Evolutionary conservation across 768 basidiomycete species (phyloP).

Genomic region (Boletus tylopilopsis): DNA sequence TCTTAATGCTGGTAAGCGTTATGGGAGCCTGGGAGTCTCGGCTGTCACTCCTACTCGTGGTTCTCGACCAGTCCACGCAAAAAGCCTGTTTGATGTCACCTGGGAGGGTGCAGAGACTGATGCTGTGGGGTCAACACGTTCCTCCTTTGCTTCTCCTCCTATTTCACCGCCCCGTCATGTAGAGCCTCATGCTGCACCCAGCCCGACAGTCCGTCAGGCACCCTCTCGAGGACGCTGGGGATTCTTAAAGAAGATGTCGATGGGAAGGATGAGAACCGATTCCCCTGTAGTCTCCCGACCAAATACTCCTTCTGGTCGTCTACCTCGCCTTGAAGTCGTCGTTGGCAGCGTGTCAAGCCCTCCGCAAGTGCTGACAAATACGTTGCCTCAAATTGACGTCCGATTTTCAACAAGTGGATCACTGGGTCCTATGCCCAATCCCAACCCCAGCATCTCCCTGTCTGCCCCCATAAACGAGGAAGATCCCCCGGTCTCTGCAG

Average conservation of each 20-base stretch:
- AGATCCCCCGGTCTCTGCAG: constrained; percentile 4
- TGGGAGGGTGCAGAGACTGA: constrained; percentile 30
- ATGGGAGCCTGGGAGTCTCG: constrained; percentile 61
- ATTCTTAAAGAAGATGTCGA: constrained; percentile 97
- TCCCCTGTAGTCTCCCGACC: constrained; percentile 40
- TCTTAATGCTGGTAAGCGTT: constrained; percentile 47
- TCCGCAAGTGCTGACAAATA: constrained; percentile 34
- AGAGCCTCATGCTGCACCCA: constrained; percentile 11
- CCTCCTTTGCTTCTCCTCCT: constrained; percentile 24
- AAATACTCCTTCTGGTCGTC: constrained; percentile 30
- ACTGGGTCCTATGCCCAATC: constrained; percentile 45
- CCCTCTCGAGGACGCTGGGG: constrained; percentile 71
- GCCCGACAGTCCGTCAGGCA: constrained; percentile 25
- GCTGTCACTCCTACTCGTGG: constrained; percentile 33
- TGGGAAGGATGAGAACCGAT: constrained; percentile 85
- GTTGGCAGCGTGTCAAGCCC: constrained; percentile 22
- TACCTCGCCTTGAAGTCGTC: constrained; percentile 11
- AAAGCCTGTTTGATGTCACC: constrained; percentile 49
- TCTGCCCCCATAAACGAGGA: constrained; percentile 24
- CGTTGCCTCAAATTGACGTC: constrained; percentile 61
- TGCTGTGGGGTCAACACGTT: constrained; percentile 14
- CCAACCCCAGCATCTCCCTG: constrained; percentile 31
- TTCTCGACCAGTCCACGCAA: constrained; percentile 38
- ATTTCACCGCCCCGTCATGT: constrained; percentile 26
- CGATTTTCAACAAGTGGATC: constrained; percentile 70